A percentile compares a stretch with the other conserved stretches of the same genome.
These are phyloP conservation scores for Pythium pyrilobum DNA, from an alignment of 352 stramenopile species.

Conservation along the genomic window DNA sequence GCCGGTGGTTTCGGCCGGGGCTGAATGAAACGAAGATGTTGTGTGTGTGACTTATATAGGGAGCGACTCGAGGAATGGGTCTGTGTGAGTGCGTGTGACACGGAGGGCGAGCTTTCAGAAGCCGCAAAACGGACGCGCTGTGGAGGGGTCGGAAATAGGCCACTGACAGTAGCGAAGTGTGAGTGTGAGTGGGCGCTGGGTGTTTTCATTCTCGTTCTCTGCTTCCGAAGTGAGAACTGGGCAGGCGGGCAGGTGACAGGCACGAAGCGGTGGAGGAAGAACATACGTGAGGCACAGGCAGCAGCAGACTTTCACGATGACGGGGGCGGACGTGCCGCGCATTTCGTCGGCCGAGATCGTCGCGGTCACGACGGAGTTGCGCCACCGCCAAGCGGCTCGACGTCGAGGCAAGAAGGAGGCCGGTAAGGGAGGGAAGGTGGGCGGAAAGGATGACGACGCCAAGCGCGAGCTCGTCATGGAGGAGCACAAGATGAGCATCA, in stretches of 20 bases:
- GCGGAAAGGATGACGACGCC: conserved; percentile 39
- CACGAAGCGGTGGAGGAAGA: not conserved
- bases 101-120: too few species aligned
- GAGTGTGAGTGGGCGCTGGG: not conserved
- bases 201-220: conserved; percentile 2
- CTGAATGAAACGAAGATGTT: not conserved
- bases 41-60: not conserved
- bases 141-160: too few species aligned
- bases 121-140: too few species aligned
- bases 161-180: not conserved
- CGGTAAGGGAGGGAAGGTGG: conserved; percentile 33
- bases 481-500: conserved; percentile 68
- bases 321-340: conserved; percentile 24
- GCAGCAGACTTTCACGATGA: conserved; percentile 9
- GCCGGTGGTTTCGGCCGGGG: not conserved
- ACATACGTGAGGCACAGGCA: not conserved
- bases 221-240: not conserved
- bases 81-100: too few species aligned
- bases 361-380: conserved; percentile 74
- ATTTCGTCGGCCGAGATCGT: conserved; percentile 83
- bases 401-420: conserved; percentile 47
- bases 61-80: not conserved
- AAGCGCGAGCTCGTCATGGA: conserved; percentile 82
- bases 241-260: not conserved
- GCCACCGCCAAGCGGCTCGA: conserved; percentile 46